Percentiles rank a stretch among this genome's conserved stretches.
phyloP scores from a whole-genome alignment of 352 stramenopile genomes.

The Blastocystis hominis region DNA sequence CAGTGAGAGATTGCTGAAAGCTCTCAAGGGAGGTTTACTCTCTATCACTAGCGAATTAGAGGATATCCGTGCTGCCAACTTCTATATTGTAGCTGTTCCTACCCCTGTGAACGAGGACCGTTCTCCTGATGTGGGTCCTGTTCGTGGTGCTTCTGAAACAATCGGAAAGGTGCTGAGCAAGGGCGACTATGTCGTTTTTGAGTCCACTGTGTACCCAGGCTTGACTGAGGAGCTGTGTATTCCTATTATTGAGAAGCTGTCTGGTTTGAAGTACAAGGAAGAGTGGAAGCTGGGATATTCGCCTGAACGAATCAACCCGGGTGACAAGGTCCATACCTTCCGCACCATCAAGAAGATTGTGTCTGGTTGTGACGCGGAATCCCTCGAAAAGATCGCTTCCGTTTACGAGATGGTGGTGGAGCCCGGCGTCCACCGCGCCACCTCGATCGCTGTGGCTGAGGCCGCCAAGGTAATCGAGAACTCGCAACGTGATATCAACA shows the following conservation, averaged over 20 bases:
- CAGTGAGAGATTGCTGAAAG: not conserved
- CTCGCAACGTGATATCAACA: constrained; percentile 50
- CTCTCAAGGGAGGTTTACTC: not conserved
- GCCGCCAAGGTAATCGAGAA: constrained; percentile 48
- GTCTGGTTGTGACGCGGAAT: not conserved
- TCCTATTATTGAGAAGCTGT: constrained; percentile 28
- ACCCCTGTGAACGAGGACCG: constrained; percentile 13
- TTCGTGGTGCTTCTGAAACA: not conserved
- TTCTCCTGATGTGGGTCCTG: constrained; percentile 14
- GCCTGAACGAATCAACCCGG: constrained; percentile 5
- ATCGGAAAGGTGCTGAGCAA: constrained; percentile 9
- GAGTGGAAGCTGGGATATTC: constrained; percentile 22
- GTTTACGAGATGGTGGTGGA: constrained; percentile 30
- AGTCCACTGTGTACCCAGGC: constrained; percentile 42
- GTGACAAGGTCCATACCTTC: constrained; percentile 10
- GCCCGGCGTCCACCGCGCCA: not conserved
- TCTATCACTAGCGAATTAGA: constrained; percentile 33
- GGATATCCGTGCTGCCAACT: constrained; percentile 8
- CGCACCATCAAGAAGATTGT: constrained; percentile 12
- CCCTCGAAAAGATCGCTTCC: not conserved
- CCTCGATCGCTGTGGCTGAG: constrained; percentile 20
- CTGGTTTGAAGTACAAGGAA: constrained; percentile 24
- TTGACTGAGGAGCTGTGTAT: constrained; percentile 21
- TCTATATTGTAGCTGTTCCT: constrained; percentile 38
- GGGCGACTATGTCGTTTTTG: constrained; percentile 38